Base-by-base conservation (phyloP, 2,329 filamentous ascomycete species). In the Neodidymelliopsis sp. region DNA sequence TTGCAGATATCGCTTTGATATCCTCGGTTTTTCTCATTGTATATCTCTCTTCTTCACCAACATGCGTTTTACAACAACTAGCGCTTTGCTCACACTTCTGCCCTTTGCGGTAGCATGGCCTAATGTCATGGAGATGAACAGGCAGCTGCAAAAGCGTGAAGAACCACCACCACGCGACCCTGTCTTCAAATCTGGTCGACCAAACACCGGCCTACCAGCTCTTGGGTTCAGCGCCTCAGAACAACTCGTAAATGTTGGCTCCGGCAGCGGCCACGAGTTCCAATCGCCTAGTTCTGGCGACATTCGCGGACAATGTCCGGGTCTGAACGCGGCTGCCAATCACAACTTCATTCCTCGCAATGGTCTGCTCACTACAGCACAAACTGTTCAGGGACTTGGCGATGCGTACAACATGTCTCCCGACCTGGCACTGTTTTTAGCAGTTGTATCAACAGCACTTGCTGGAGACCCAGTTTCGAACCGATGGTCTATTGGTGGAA, bases 331-430 rank as follows among this genome's bases (percentile, higher is more conserved):
- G 9, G 56, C 66, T 35, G 66, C 67, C 6, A 71, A 71, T 29
- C 67, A 69, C 44, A 57, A 56, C 15, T 62, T 71, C 46, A 47
- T 72, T n/a, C 65, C 69, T 6, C 63, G 59, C 25, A 54, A 67
- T 39, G 71, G 70, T 25, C 63, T 58, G 18, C 15, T 56, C 16
- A 41, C 49, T 7, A 45, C 48, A 6, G 41, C 45, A 16, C 49
- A 58, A 27, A 41, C 40, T 20, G 42, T 54, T n/a, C 46, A 52
- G 23, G 58, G 58, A 7, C 49, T 59, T 24, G 56, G 48, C 18
- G 46, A 50, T 1, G 48, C 58, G 1, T 58, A 49, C 31, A 59
- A 55, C 39, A 53, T 59, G 43, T 48, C 56, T 29, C 48, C 53
- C 4, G 54, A 57, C 11, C 49, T 58, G 12, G 44, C 56, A 1